phyloP scores from a whole-genome alignment of 1,284 basidiomycete genomes.

The Cystobasidium slooffiae region DNA sequence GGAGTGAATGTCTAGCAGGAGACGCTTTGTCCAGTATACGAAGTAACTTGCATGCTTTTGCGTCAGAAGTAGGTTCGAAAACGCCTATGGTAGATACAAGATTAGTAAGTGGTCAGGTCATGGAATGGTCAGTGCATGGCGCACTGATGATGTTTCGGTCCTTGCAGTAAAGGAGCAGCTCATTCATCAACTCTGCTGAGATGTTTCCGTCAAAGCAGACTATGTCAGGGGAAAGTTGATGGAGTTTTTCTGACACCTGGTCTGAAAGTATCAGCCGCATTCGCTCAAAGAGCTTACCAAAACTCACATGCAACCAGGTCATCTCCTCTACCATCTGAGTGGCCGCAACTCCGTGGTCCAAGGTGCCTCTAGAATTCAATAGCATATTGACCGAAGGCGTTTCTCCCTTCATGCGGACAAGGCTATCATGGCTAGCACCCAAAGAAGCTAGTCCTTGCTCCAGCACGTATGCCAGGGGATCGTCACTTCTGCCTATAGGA shows the following conservation, averaged over 20 bases:
- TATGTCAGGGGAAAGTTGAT: conserved; percentile 63
- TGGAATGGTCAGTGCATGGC: neutral
- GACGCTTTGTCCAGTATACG: conserved; percentile 48
- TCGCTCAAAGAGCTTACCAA: conserved; percentile 31
- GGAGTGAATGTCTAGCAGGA: conserved; percentile 52
- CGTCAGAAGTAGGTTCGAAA: conserved; percentile 80
- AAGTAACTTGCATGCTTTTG: conserved; percentile 74
- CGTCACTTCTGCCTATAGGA: conserved; percentile 55
- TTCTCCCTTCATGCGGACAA: conserved; percentile 62
- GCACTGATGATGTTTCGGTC: conserved; percentile 44
- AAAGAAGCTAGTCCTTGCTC: conserved; percentile 1
- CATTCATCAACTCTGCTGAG: conserved; percentile 59
- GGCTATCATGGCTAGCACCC: conserved; percentile 21
- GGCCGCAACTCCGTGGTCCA: conserved; percentile 85
- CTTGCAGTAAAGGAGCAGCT: conserved; percentile 3
- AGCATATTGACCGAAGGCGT: conserved; percentile 85
- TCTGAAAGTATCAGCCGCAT: neutral
- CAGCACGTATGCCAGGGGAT: conserved; percentile 19
- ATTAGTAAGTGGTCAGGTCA: conserved; percentile 59
- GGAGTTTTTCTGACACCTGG: conserved; percentile 57
- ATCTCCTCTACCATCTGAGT: conserved; percentile 75
- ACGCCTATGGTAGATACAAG: conserved; percentile 53
- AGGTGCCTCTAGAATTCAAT: conserved; percentile 71
- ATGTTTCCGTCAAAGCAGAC: conserved; percentile 85
- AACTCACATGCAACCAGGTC: conserved; percentile 61